phyloP scores from a whole-genome alignment of 2,329 filamentous ascomycete genomes.

The Colletotrichum abscissum region DNA sequence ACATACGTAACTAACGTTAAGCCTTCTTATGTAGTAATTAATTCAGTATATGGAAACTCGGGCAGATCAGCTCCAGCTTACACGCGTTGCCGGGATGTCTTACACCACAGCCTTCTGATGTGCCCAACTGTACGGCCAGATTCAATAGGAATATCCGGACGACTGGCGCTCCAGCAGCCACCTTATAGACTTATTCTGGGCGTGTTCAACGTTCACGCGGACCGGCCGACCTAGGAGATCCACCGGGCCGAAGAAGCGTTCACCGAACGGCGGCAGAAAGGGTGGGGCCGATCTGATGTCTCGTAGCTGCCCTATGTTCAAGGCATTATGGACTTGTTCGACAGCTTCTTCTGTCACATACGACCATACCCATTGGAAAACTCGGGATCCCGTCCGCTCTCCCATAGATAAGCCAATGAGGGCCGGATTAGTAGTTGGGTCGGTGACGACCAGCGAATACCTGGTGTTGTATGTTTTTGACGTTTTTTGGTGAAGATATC shows the following conservation, averaged over 20 bases:
- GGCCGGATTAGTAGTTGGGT: too few species aligned
- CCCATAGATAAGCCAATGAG: too few species aligned
- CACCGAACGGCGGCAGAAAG: not conserved
- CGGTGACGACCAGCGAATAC: too few species aligned
- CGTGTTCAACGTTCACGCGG: not conserved
- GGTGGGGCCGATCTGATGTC: not conserved
- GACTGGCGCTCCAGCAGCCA: not conserved
- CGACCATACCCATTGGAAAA: not conserved
- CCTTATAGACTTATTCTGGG: not conserved
- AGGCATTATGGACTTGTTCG: too few species aligned
- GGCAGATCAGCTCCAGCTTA: not conserved
- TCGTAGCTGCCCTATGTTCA: not conserved
- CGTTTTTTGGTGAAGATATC: too few species aligned
- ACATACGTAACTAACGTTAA: not conserved
- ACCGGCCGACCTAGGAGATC: not conserved
- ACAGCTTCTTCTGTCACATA: fast-evolving
- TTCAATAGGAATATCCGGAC: not conserved
- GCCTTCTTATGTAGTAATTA: constrained; percentile 12
- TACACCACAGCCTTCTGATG: not conserved
- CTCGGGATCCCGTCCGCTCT: too few species aligned
- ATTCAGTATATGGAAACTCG: not conserved
- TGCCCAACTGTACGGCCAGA: not conserved
- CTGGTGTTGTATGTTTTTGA: too few species aligned
- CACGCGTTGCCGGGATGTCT: not conserved
- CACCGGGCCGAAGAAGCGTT: not conserved